Evolutionary conservation across 1,284 basidiomycete species (phyloP), one percentile per base, ranked within the genome.

Genomic region (Flammula alnicola): DNA sequence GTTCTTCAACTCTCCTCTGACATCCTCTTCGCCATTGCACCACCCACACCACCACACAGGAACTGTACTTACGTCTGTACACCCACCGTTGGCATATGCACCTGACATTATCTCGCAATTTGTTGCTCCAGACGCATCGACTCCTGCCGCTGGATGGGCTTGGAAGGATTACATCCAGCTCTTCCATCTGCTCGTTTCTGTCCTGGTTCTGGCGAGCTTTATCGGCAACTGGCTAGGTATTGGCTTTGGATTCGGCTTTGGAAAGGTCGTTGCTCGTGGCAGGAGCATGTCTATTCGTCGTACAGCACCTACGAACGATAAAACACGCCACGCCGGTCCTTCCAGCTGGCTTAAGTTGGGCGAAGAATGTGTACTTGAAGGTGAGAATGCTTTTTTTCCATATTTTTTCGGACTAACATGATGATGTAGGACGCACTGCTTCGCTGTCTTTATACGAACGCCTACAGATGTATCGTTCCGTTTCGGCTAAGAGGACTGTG

Each of bases 1-100:
- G 0, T 84, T 89, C 64, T 86, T 87, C 73, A 88, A 86, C 62
- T 86, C 83, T 0, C 86, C 87, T 0, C 62, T 86, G 9, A 75
- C 82, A 0, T 74, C 77, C 1, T 65, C 71, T 0, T 66, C 74
- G 0, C 69, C 5, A 56, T 69, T 12, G 36, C 67, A 41, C 43
- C 20, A 27, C 29, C 39, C 32, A 16, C 61, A 65, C 35, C 55
- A 60, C 2, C 64, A 66, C 47, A 60, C 60, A 1, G 68, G 68
- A 0, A 66, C 65, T 5, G 75, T 79, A 1, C 57, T 79, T 20
- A 57, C 61, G 2, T 31, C 56, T 7, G 51, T 58, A 2, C 56
- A 62, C 22, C 65, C 63, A 6, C 63, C 65, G 20, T 45, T 67
- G 9, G 65, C 60, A 0, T 66, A 65, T 47, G 59, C 65, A 1